Conservation (phyloP, 164 flowering plant genomes). For the Sextonia rubra region DNA sequence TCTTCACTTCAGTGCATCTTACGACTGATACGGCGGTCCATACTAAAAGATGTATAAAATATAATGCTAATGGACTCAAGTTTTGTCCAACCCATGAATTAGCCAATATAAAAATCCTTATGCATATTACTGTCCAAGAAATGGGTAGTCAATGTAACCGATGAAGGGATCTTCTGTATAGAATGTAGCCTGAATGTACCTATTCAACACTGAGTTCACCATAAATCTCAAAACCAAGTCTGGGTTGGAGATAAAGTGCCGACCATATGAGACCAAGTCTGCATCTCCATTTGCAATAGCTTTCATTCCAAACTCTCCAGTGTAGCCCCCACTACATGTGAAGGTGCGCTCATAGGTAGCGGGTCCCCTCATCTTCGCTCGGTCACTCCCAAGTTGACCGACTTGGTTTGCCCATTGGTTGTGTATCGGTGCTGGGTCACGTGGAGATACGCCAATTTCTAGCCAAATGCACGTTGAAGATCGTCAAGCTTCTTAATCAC, state of each 20-base stretch:
- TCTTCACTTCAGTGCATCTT: too few relatives aligned
- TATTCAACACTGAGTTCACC: conserved; percentile 27
- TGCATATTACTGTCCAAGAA: conserved; percentile 13
- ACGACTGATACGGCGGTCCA: too few relatives aligned
- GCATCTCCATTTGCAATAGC: too few relatives aligned
- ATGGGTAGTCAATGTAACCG: conserved; percentile 43
- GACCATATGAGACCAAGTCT: too few relatives aligned
- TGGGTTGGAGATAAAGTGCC: conserved; percentile 41
- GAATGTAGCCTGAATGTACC: conserved; percentile 32
- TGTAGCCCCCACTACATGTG: too few relatives aligned
- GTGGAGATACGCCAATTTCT: conserved; percentile 29
- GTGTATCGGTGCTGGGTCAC: conserved; percentile 35
- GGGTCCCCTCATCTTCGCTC: conserved; percentile 30
- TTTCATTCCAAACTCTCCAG: conserved; percentile 31
- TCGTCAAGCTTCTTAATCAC: conserved; percentile 24
- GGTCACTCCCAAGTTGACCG: conserved; percentile 15
- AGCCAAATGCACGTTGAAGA: too few relatives aligned
- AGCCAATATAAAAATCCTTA: too few relatives aligned
- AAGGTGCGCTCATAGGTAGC: too few relatives aligned
- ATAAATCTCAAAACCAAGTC: conserved; percentile 29
- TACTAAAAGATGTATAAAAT: too few relatives aligned
- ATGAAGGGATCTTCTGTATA: conserved; percentile 34
- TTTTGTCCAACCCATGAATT: too few relatives aligned
- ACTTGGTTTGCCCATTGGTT: conserved; percentile 27
- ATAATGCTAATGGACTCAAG: too few relatives aligned